Percentiles rank a stretch among this genome's conserved stretches.
Conservation (phyloP, 1,284 basidiomycete genomes). For the Ustilago crameri region DNA sequence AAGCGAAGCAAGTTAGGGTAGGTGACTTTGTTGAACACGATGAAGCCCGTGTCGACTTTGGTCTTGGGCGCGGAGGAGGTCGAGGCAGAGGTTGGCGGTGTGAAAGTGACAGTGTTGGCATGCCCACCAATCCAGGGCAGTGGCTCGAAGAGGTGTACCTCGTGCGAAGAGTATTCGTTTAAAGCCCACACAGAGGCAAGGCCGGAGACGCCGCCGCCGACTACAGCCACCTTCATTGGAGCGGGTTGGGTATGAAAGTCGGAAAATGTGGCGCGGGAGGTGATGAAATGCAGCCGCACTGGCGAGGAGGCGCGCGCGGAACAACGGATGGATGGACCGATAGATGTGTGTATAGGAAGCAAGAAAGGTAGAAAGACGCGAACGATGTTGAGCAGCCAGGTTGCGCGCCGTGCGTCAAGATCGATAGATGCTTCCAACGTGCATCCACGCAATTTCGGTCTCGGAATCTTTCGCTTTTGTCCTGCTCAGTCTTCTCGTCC, state of each 20-base stretch:
- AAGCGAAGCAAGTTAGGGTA: conserved; percentile 85
- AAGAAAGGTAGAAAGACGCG: neutral
- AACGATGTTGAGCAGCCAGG: neutral
- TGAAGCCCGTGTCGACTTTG: conserved; percentile 54
- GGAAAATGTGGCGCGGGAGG: too few relatives aligned
- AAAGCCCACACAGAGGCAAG: conserved; percentile 82
- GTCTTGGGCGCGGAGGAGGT: conserved; percentile 16
- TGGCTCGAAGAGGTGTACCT: conserved; percentile 82
- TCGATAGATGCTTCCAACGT: conserved; percentile 9
- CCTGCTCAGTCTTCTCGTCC: neutral
- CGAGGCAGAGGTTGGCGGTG: conserved; percentile 53
- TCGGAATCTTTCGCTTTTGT: too few relatives aligned
- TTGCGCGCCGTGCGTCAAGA: neutral
- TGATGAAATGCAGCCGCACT: too few relatives aligned
- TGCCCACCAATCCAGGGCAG: conserved; percentile 79
- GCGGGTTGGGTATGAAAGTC: too few relatives aligned
- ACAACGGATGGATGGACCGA: neutral
- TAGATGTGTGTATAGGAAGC: neutral
- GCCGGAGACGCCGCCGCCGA: conserved; percentile 82
- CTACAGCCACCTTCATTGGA: conserved; percentile 73
- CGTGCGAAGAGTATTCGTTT: conserved; percentile 81
- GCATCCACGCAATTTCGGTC: neutral
- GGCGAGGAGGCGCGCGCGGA: neutral
- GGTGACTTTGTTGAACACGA: conserved; percentile 79
- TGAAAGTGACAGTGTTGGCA: conserved; percentile 79